Conservation (phyloP, 192 early-diverging fungal genomes). For the Mortierella antarctica region DNA sequence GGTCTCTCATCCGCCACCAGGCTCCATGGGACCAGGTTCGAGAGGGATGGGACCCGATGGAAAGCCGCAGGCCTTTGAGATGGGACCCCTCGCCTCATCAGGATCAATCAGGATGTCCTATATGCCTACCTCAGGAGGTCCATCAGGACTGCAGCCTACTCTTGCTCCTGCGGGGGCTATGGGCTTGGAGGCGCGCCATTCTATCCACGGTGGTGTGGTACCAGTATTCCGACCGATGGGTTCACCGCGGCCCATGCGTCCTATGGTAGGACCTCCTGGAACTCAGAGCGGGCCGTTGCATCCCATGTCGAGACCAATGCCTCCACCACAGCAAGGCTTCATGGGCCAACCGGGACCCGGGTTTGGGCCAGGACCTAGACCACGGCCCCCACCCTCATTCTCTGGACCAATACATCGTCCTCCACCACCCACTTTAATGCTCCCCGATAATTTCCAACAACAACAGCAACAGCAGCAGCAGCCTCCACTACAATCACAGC, state of each 20-base stretch:
- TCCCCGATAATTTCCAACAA: slow-evolving; percentile 20
- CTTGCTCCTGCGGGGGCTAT: not conserved
- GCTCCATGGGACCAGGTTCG: slow-evolving; percentile 13
- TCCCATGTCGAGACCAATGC: not conserved
- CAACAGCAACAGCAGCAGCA: slow-evolving; percentile 27
- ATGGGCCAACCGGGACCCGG: not conserved
- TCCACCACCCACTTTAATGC: slow-evolving; percentile 11
- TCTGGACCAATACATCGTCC: slow-evolving; percentile 6
- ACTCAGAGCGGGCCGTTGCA: not conserved
- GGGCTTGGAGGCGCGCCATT: slow-evolving; percentile 25
- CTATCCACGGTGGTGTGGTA: slow-evolving; percentile 8
- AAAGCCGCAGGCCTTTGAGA: slow-evolving; percentile 19
- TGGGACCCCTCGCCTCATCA: slow-evolving; percentile 18
- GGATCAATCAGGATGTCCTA: not conserved
- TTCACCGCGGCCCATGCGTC: slow-evolving; percentile 21
- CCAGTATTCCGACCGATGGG: slow-evolving; percentile 6
- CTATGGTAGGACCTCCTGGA: slow-evolving; percentile 11
- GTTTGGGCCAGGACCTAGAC: not conserved
- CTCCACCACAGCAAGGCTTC: not conserved
- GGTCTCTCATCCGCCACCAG: slow-evolving; percentile 14
- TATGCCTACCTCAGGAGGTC: not conserved
- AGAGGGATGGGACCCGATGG: slow-evolving; percentile 10
- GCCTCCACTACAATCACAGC: not conserved
- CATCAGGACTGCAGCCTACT: not conserved
- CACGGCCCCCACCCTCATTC: slow-evolving; percentile 7